Evolutionary conservation across 495 filamentous ascomycete species (phyloP), one percentile per base, ranked within the genome.

Genomic region (Annulohypoxylon nitens): DNA sequence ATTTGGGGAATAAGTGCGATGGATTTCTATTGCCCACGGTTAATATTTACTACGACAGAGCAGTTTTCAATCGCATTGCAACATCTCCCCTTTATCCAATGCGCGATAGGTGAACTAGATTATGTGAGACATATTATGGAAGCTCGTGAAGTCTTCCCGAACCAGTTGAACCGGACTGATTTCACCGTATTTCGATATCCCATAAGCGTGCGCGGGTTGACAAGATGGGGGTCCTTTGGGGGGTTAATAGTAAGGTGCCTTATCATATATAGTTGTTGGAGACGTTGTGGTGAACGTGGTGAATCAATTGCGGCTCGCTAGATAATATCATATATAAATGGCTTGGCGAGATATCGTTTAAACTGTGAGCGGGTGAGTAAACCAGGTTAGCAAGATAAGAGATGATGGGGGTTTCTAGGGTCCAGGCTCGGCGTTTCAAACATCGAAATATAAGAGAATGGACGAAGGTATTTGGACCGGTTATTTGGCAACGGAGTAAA

Each of bases 271-370:
- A 68, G 61, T 47, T 43, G 61, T 74, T 62, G 66, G 61, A 74
- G 67, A 25, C 6, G 36, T 47, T 25, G 9, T 34, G n/a, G 9
- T 43, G 55, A 47, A 66, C 47, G 9, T 41, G n/a, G 9, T 43
- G 61, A 47, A 66, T 59, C 18, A 36, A 14, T 57, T 61, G 72
- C 67, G 64, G 72, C 64, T 75, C 67, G 64, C 53, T 71, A 59
- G 63, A 70, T 61, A 51, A 36, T 68, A 5, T 54, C 30, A 71
- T 75, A 71, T 71, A 71, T 61, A 43, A 63, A 74, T 61, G 47
- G 72, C 72, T 75, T 75, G 72, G 72, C 72, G 67, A 71, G 72
- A 75, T 75, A 75, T 71, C 67, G 64, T 57, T 43, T 70, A 37
- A 11, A 12, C 39, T 47, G 25, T 12, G 33, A 25, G 34, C 8